These are phyloP conservation scores for Chloris gayana DNA, from an alignment of 176 grass and related monocot species.

Conservation along the genomic window DNA sequence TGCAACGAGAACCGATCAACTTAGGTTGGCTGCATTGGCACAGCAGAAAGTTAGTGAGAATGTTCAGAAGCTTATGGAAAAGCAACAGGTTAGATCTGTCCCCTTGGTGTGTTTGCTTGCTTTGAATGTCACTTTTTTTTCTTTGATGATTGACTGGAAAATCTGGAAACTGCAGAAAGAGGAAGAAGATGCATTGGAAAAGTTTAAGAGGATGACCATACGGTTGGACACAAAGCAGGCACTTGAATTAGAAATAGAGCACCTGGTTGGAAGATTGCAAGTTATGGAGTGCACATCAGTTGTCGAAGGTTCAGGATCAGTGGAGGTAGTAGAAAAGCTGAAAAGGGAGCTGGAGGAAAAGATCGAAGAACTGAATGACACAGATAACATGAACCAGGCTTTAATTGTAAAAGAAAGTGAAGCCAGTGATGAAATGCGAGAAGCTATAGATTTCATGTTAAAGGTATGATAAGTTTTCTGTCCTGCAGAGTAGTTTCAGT, in stretches of 20 bases:
- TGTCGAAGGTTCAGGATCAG: slow-evolving; percentile 43
- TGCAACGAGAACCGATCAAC: slow-evolving; percentile 39
- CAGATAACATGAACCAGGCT: slow-evolving; percentile 46
- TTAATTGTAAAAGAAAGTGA: slow-evolving; percentile 55
- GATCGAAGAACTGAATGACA: slow-evolving; percentile 62
- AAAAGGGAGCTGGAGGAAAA: slow-evolving; percentile 57
- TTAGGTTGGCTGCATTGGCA: slow-evolving; percentile 65
- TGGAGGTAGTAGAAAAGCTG: slow-evolving; percentile 50
- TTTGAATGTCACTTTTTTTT: neutral
- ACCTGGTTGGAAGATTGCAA: slow-evolving; percentile 55
- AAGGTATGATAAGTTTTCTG: slow-evolving; percentile 43
- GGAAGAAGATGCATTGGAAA: slow-evolving; percentile 50
- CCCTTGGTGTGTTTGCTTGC: neutral
- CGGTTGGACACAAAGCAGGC: slow-evolving; percentile 55
- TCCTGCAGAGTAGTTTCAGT: neutral
- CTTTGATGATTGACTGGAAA: slow-evolving; percentile 13
- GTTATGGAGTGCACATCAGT: slow-evolving; percentile 61
- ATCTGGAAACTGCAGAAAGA: slow-evolving; percentile 57
- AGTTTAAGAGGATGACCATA: slow-evolving; percentile 45
- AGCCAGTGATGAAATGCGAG: slow-evolving; percentile 64
- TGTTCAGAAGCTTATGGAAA: slow-evolving; percentile 55
- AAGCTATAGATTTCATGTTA: slow-evolving; percentile 62
- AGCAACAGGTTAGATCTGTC: slow-evolving; percentile 54
- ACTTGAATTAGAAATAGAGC: slow-evolving; percentile 75
- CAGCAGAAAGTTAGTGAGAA: slow-evolving; percentile 65